Evolutionary conservation across 2,329 filamentous ascomycete genomes (phyloP).

Genomic region (Fusarium phyllophilum): DNA sequence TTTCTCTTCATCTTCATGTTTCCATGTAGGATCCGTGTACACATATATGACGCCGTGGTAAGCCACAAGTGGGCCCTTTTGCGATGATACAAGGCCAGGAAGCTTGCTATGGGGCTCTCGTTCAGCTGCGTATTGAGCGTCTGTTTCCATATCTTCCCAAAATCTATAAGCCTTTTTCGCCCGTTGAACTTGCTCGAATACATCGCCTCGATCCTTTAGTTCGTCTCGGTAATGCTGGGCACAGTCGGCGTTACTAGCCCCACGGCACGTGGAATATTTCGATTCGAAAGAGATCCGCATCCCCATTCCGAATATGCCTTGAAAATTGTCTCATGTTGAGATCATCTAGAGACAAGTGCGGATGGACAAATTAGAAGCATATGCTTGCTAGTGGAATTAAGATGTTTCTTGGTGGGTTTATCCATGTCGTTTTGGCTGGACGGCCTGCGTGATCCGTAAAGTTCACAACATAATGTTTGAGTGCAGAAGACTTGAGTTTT

Average conservation of each 20-base stretch:
- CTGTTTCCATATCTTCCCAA: neutral
- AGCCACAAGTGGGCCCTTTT: neutral
- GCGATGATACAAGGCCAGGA: neutral
- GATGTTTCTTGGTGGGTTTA: neutral
- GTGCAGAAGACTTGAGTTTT: neutral
- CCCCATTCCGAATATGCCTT: neutral
- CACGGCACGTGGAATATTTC: neutral
- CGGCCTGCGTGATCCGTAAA: neutral
- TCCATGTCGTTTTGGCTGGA: neutral
- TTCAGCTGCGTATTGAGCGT: neutral
- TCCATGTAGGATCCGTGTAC: neutral
- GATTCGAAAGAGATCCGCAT: neutral
- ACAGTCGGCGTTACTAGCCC: neutral
- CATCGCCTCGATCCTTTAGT: neutral
- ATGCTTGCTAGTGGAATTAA: neutral
- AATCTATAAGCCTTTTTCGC: accelerated
- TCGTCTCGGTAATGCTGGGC: neutral
- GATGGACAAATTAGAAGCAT: neutral
- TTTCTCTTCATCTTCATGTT: neutral
- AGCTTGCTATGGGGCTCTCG: neutral
- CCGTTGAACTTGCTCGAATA: neutral
- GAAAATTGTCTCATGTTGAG: neutral
- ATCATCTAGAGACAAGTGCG: neutral
- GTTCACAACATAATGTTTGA: neutral
- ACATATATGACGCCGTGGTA: neutral